phyloP scores from a whole-genome alignment of 2,329 filamentous ascomycete species.

The Diplocarpon rosae region DNA sequence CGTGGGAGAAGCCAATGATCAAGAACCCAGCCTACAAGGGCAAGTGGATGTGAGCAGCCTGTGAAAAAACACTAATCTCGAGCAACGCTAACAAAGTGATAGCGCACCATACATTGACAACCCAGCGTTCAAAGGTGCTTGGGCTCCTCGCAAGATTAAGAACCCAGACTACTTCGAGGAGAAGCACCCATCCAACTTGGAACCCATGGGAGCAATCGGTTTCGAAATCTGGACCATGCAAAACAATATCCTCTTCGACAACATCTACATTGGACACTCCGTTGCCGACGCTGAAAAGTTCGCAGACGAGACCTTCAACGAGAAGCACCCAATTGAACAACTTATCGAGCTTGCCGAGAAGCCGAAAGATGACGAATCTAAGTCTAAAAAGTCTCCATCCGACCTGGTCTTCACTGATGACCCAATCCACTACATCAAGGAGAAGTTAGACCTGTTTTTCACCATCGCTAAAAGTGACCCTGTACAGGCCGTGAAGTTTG shows the following conservation, averaged over 20 bases:
- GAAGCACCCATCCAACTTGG: slow-evolving; percentile 91
- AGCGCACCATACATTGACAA: slow-evolving; percentile 81
- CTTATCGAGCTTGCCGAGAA: slow-evolving; percentile 66
- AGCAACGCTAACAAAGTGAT: background rate
- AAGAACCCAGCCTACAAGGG: slow-evolving; percentile 92
- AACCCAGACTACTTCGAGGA: slow-evolving; percentile 97
- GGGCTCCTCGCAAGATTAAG: slow-evolving; percentile 90
- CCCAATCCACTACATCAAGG: slow-evolving; percentile 75
- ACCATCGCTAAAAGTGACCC: slow-evolving; percentile 71
- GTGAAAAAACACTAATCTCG: no score
- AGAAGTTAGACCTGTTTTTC: slow-evolving; percentile 89
- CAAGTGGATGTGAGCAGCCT: slow-evolving; percentile 59
- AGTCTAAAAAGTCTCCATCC: slow-evolving; percentile 56
- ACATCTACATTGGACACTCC: slow-evolving; percentile 99
- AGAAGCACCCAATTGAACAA: slow-evolving; percentile 79
- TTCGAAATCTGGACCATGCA: slow-evolving; percentile 99
- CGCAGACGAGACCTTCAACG: slow-evolving; percentile 76
- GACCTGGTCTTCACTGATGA: slow-evolving; percentile 86
- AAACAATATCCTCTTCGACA: slow-evolving; percentile 96
- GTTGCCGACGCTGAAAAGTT: slow-evolving; percentile 84
- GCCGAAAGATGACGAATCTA: slow-evolving; percentile 54
- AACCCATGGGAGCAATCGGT: slow-evolving; percentile 93
- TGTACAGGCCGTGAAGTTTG: slow-evolving; percentile 71
- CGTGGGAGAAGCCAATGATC: slow-evolving; percentile 84
- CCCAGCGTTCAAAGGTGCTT: slow-evolving; percentile 93